Conservation (phyloP, 768 basidiomycete genomes). For the Gymnopilus dilepis region DNA sequence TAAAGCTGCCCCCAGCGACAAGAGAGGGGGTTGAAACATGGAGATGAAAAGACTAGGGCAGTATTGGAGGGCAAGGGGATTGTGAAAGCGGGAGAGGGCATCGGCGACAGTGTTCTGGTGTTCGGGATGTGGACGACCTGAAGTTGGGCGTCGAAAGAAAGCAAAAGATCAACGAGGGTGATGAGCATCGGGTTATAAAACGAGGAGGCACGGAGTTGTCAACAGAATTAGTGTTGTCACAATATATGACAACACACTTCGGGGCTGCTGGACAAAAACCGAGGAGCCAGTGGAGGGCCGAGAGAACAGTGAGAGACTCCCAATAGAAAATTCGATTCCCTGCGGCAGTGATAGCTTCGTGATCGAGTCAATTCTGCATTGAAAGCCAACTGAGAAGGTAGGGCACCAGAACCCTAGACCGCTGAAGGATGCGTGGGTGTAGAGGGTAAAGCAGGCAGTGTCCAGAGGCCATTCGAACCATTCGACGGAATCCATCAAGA, state of each 20-base stretch:
- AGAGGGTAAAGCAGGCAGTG: conserved; percentile 16
- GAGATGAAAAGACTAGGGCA: conserved; percentile 16
- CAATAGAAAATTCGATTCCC: conserved; percentile 35
- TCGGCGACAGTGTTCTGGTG: conserved; percentile 35
- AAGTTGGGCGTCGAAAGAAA: conserved; percentile 14
- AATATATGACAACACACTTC: conserved; percentile 23
- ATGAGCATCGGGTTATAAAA: conserved; percentile 32
- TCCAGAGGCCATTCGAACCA: conserved; percentile 30
- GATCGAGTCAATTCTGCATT: too few relatives aligned
- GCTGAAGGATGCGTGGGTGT: conserved; percentile 30
- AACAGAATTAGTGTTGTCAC: conserved; percentile 39
- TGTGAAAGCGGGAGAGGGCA: conserved; percentile 31
- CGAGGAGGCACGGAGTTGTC: conserved; percentile 26
- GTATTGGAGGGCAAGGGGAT: background rate
- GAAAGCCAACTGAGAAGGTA: too few relatives aligned
- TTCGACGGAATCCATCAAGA: conserved; percentile 21
- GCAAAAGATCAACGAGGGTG: conserved; percentile 17
- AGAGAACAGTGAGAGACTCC: conserved; percentile 31
- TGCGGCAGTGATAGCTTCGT: too few relatives aligned
- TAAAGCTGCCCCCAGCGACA: conserved; percentile 26
- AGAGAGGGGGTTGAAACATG: conserved; percentile 17
- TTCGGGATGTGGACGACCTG: conserved; percentile 33
- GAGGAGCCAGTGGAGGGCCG: conserved; percentile 15
- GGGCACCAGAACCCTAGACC: conserved; percentile 39
- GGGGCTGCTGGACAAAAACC: background rate